phyloP scores from a whole-genome alignment of 352 stramenopile species.

The Phytophthora brassicae region DNA sequence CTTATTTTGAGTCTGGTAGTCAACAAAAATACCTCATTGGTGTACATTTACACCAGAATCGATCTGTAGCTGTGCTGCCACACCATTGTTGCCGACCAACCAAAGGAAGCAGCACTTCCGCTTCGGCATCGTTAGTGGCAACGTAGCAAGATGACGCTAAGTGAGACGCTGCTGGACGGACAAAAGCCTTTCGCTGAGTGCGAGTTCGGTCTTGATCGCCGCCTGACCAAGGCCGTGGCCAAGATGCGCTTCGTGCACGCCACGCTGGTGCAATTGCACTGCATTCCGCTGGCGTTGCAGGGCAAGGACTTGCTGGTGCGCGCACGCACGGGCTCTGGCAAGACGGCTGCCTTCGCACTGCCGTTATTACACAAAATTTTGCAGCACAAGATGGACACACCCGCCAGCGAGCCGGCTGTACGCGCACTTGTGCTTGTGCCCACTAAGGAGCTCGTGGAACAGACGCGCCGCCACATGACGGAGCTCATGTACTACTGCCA shows the following conservation, averaged over 20 bases:
- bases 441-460: slow-evolving; percentile 96
- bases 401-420: slow-evolving; percentile 41
- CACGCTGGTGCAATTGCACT: slow-evolving; percentile 95
- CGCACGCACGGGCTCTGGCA: slow-evolving; percentile 92
- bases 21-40: not conserved
- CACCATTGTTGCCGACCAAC: slow-evolving; percentile 21
- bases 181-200: slow-evolving; percentile 78
- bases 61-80: no score
- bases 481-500: slow-evolving; percentile 98
- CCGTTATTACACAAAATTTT: slow-evolving; percentile 93
- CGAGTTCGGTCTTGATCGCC: slow-evolving; percentile 91
- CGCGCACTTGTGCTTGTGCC: slow-evolving; percentile 95
- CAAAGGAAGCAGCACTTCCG: slow-evolving; percentile 18
- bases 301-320: slow-evolving; percentile 94
- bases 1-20: no score
- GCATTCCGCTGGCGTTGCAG: slow-evolving; percentile 91
- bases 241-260: slow-evolving; percentile 94
- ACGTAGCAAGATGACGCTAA: slow-evolving; percentile 33
- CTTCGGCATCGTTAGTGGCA: slow-evolving; percentile 1
- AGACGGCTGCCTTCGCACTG: slow-evolving; percentile 93
- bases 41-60: no score
- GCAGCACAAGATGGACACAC: slow-evolving; percentile 69
- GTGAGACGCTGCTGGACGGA: slow-evolving; percentile 71
- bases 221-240: slow-evolving; percentile 90
- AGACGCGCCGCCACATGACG: slow-evolving; percentile 90